Conservation (phyloP, 768 basidiomycete species). For the Glaciozyma martinii region DNA sequence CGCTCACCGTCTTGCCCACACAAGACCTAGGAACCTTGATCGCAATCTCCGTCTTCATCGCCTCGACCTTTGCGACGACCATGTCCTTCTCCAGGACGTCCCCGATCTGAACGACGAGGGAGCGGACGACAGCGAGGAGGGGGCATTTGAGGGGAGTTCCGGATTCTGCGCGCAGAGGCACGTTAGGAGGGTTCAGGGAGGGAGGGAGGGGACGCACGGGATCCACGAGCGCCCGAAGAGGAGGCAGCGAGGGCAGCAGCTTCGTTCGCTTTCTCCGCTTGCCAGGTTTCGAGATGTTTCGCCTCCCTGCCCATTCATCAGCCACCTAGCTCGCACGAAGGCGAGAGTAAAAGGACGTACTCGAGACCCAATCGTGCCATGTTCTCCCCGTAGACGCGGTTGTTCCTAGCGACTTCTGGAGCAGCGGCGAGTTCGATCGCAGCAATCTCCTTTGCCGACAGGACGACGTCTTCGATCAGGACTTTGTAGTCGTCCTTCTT, state of each 20-base stretch:
- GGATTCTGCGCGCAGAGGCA: slow-evolving; percentile 14
- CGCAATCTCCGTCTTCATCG: slow-evolving; percentile 59
- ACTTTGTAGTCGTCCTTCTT: slow-evolving; percentile 25
- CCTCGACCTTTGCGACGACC: slow-evolving; percentile 50
- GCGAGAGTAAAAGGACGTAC: background rate
- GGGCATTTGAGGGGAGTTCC: slow-evolving; percentile 49
- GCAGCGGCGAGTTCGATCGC: slow-evolving; percentile 44
- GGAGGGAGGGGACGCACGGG: background rate
- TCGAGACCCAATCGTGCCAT: slow-evolving; percentile 4
- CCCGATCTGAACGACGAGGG: slow-evolving; percentile 35
- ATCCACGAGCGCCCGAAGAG: background rate
- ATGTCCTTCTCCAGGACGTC: slow-evolving; percentile 40
- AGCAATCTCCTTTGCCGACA: slow-evolving; percentile 47
- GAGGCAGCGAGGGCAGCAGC: slow-evolving; percentile 2
- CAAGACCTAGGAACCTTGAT: slow-evolving; percentile 46
- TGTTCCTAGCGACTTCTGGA: background rate
- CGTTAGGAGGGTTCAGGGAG: background rate
- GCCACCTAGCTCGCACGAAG: background rate
- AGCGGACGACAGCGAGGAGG: slow-evolving; percentile 44
- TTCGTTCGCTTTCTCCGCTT: slow-evolving; percentile 4
- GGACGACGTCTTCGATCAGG: slow-evolving; percentile 48
- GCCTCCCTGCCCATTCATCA: slow-evolving; percentile 10
- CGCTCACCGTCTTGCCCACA: slow-evolving; percentile 44
- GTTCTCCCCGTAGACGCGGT: background rate
- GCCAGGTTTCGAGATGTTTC: slow-evolving; percentile 6